These are phyloP conservation scores for Talaromyces pinophilus DNA, from an alignment of 2,329 filamentous ascomycete species.

Conservation along the genomic window DNA sequence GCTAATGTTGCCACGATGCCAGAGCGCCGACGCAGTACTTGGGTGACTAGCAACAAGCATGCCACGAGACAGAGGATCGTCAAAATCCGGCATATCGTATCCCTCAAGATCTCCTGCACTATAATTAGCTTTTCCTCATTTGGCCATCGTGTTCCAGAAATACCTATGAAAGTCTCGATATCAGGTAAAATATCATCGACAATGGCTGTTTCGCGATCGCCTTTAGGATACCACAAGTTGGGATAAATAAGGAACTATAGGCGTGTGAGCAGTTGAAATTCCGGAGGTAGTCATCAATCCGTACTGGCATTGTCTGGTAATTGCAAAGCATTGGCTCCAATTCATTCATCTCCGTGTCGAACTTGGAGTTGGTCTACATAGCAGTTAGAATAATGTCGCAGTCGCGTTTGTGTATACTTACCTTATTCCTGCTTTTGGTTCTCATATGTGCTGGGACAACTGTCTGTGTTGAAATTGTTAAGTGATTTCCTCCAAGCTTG, in stretches of 20 bases:
- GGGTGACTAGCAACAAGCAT: slow-evolving; percentile 11
- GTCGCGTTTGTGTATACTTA: not conserved
- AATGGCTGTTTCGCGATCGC: not conserved
- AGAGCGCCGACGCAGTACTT: not conserved
- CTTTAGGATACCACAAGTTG: slow-evolving; percentile 15
- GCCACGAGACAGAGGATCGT: slow-evolving; percentile 7
- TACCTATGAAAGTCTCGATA: slow-evolving; percentile 17
- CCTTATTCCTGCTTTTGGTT: not conserved
- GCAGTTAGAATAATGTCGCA: not conserved
- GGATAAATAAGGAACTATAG: slow-evolving; percentile 16
- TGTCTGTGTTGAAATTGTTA: slow-evolving; percentile 11
- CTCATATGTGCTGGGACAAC: slow-evolving; percentile 13
- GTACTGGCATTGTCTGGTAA: slow-evolving; percentile 15
- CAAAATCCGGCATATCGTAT: not conserved
- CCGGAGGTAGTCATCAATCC: not conserved
- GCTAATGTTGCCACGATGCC: not conserved
- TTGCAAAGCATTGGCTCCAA: slow-evolving; percentile 15
- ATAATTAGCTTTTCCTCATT: not conserved
- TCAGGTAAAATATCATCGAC: not conserved
- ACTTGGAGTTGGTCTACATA: not conserved
- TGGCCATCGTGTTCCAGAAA: not conserved
- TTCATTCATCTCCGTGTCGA: slow-evolving; percentile 4
- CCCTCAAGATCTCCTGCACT: slow-evolving; percentile 11
- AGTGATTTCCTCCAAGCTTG: not conserved
- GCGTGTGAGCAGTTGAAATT: not conserved